Percentiles rank a stretch among this genome's conserved stretches.
These are phyloP conservation scores for Exophiala aquamarina DNA, from an alignment of 2,329 filamentous ascomycete genomes.

Conservation along the genomic window DNA sequence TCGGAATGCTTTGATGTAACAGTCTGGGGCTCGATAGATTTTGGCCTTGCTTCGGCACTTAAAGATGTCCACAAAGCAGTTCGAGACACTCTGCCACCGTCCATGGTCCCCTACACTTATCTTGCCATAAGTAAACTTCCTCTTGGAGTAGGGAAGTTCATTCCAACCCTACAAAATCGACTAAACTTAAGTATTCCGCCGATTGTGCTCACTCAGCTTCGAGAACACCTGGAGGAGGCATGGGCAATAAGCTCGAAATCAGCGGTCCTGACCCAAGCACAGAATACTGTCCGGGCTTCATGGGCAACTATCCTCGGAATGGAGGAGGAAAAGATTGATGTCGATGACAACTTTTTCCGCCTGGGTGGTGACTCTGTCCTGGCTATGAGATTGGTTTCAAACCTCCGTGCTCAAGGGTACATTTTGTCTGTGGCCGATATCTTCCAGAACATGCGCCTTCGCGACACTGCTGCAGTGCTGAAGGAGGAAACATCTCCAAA, in stretches of 20 bases:
- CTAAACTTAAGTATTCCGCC: conserved; percentile 38
- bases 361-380: conserved; percentile 34
- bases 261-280: conserved; percentile 7
- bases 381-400: conserved; percentile 32
- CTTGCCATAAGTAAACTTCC: conserved; percentile 43
- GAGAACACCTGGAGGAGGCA: conserved; percentile 27
- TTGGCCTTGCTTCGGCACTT: conserved; percentile 35
- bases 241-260: conserved; percentile 36
- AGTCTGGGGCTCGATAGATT: conserved; percentile 27
- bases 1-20: conserved; percentile 15
- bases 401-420: conserved; percentile 20
- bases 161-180: conserved; percentile 39
- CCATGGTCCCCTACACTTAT: conserved; percentile 49
- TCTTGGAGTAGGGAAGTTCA: no score
- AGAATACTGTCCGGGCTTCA: conserved; percentile 12
- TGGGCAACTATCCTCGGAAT: conserved; percentile 44
- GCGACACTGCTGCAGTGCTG: conserved; percentile 55
- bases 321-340: conserved; percentile 33
- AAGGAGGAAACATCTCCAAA: conserved; percentile 34
- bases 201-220: conserved; percentile 23
- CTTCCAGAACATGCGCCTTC: conserved; percentile 39
- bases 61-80: conserved; percentile 45
- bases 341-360: conserved; percentile 32
- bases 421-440: conserved; percentile 30
- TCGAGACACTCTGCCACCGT: conserved; percentile 45